Percentiles rank a stretch among this genome's conserved stretches.
These are phyloP conservation scores for Trametes coccinea DNA, from an alignment of 768 basidiomycete genomes.

Conservation along the genomic window DNA sequence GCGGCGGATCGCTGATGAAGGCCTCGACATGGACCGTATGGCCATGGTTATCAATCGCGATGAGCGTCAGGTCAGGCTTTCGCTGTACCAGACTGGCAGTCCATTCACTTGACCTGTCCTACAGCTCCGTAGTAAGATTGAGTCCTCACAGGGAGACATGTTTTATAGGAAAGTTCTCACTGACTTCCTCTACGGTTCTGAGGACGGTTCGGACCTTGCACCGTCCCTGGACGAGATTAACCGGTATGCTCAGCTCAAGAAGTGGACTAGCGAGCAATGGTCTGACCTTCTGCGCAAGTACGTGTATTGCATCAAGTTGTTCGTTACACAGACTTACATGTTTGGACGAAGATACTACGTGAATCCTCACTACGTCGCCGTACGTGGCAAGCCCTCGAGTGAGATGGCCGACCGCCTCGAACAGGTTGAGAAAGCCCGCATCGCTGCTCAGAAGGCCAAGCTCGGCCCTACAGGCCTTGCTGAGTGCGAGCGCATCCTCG, in stretches of 20 bases:
- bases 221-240: slow-evolving; percentile 77
- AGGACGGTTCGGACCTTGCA: slow-evolving; percentile 77
- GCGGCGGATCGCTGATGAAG: slow-evolving; percentile 64
- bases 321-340: neutral
- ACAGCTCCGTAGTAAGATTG: slow-evolving; percentile 80
- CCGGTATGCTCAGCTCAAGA: slow-evolving; percentile 62
- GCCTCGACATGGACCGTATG: slow-evolving; percentile 92
- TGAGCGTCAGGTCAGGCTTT: slow-evolving; percentile 68
- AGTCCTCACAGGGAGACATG: slow-evolving; percentile 79
- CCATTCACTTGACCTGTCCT: neutral
- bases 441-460: slow-evolving; percentile 62
- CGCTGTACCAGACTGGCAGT: neutral
- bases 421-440: slow-evolving; percentile 74
- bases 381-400: slow-evolving; percentile 88
- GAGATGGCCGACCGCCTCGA: slow-evolving; percentile 78
- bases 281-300: slow-evolving; percentile 71
- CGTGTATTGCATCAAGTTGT: slow-evolving; percentile 24
- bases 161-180: slow-evolving; percentile 74
- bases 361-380: slow-evolving; percentile 67
- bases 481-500: slow-evolving; percentile 63
- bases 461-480: slow-evolving; percentile 84
- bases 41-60: slow-evolving; percentile 81
- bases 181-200: slow-evolving; percentile 85
- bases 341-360: slow-evolving; percentile 68
- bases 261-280: slow-evolving; percentile 82